Evolutionary conservation across 2,329 filamentous ascomycete genomes (phyloP).

Genomic region (Colletotrichum scovillei): DNA sequence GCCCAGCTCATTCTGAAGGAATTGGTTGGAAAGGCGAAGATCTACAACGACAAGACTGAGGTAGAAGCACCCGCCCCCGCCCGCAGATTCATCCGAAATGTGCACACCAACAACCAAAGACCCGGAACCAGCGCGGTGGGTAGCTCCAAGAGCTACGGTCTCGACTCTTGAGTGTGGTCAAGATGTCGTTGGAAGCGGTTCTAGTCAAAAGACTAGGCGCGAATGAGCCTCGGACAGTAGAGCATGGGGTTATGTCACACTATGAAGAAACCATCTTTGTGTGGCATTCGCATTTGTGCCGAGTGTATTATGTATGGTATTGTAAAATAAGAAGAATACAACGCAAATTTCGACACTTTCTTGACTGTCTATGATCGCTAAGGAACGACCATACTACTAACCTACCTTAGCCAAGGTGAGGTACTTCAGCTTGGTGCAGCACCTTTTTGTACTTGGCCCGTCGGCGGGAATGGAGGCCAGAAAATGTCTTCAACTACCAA

Average conservation of each 20-base stretch:
- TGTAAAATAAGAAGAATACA: slow-evolving; percentile 34
- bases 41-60: slow-evolving; percentile 44
- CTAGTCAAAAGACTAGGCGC: not conserved
- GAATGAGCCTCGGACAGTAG: not conserved
- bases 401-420: no score
- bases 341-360: not conserved
- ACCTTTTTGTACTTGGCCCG: not conserved
- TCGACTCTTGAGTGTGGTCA: slow-evolving; percentile 40
- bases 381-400: not conserved
- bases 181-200: not conserved
- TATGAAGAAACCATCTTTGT: not conserved
- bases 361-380: not conserved
- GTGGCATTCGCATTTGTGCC: slow-evolving; percentile 6
- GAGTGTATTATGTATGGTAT: slow-evolving; percentile 30
- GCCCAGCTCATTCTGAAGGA: slow-evolving; percentile 60
- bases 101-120: not conserved
- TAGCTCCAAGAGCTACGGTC: slow-evolving; percentile 52
- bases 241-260: not conserved
- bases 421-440: not conserved
- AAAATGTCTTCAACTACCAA: not conserved
- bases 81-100: not conserved
- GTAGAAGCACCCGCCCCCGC: not conserved
- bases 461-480: not conserved
- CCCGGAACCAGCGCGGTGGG: slow-evolving; percentile 40
- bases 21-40: slow-evolving; percentile 48